A percentile compares a stretch with the other conserved stretches of the same genome.
Evolutionary conservation across 345 rosid species (phyloP).

Genomic region (Aquilaria malaccensis): DNA sequence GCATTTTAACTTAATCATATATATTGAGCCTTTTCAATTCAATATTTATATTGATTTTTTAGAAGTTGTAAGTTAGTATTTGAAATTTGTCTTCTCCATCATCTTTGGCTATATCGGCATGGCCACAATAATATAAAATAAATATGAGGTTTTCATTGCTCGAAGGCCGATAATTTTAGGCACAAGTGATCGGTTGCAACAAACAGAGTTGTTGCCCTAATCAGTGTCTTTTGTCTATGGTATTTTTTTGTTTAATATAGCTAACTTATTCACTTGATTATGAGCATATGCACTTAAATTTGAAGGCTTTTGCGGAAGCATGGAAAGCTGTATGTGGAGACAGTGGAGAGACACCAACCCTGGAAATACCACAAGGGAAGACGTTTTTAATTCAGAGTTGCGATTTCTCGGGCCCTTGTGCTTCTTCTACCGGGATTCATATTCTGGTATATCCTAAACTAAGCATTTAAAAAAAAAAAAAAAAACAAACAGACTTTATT

Average conservation of each 20-base stretch:
- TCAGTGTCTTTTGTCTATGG: too few species aligned
- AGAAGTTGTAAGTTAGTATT: background rate
- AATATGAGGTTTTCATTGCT: too few species aligned
- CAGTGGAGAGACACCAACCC: conserved; percentile 6
- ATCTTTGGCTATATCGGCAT: background rate
- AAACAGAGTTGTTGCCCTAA: too few species aligned
- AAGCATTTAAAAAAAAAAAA: background rate
- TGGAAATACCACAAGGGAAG: conserved; percentile 10
- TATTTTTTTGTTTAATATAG: too few species aligned
- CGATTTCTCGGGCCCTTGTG: conserved; percentile 28
- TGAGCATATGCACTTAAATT: too few species aligned
- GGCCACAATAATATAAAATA: background rate
- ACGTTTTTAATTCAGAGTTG: conserved; percentile 17
- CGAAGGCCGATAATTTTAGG: too few species aligned
- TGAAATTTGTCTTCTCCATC: too few species aligned
- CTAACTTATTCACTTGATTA: too few species aligned
- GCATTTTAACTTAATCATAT: too few species aligned
- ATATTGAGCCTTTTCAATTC: too few species aligned
- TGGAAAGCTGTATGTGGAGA: conserved; percentile 22
- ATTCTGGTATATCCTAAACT: conserved; percentile 10
- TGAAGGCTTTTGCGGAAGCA: conserved; percentile 26
- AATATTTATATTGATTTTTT: too few species aligned
- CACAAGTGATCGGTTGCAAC: too few species aligned
- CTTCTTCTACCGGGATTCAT: background rate
- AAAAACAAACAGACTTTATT: background rate